phyloP scores from a whole-genome alignment of 2,329 filamentous ascomycete species.

The Nannizziopsis barbatae region DNA sequence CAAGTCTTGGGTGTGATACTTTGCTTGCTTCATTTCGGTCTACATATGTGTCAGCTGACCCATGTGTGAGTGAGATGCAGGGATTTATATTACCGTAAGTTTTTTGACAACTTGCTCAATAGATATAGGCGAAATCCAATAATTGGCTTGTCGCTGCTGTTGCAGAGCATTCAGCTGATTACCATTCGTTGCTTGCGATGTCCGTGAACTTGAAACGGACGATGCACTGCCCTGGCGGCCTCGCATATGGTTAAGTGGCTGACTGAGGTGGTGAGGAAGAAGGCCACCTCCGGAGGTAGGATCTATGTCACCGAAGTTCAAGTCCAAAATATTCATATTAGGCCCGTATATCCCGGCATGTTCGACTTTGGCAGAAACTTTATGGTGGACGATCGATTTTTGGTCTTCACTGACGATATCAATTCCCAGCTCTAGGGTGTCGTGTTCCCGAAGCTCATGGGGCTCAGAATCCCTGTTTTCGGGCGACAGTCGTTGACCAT shows the following conservation, averaged over 20 bases:
- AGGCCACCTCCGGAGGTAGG: slow-evolving; percentile 60
- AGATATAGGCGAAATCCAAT: slow-evolving; percentile 78
- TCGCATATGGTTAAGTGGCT: slow-evolving; percentile 54
- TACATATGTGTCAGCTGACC: slow-evolving; percentile 29
- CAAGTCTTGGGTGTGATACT: slow-evolving; percentile 77
- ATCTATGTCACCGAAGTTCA: slow-evolving; percentile 87
- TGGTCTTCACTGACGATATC: slow-evolving; percentile 98
- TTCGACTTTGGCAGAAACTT: slow-evolving; percentile 92
- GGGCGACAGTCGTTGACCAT: slow-evolving; percentile 74
- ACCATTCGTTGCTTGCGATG: slow-evolving; percentile 45
- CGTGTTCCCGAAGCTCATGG: slow-evolving; percentile 80
- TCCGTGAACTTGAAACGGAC: slow-evolving; percentile 52
- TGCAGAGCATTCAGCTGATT: slow-evolving; percentile 48
- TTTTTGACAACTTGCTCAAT: slow-evolving; percentile 91
- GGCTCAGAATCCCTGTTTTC: slow-evolving; percentile 96
- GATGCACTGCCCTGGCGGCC: slow-evolving; percentile 58
- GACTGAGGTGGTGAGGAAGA: slow-evolving; percentile 57
- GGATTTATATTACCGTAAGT: slow-evolving; percentile 50
- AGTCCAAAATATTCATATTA: slow-evolving; percentile 62
- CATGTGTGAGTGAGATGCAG: neutral
- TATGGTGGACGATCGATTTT: slow-evolving; percentile 96
- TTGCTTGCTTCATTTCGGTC: slow-evolving; percentile 83
- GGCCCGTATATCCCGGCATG: slow-evolving; percentile 70
- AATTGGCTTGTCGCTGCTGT: slow-evolving; percentile 65
- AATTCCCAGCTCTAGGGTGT: slow-evolving; percentile 89